phyloP scores from a whole-genome alignment of 2,329 filamentous ascomycete species.

The Neonectria ditissima region DNA sequence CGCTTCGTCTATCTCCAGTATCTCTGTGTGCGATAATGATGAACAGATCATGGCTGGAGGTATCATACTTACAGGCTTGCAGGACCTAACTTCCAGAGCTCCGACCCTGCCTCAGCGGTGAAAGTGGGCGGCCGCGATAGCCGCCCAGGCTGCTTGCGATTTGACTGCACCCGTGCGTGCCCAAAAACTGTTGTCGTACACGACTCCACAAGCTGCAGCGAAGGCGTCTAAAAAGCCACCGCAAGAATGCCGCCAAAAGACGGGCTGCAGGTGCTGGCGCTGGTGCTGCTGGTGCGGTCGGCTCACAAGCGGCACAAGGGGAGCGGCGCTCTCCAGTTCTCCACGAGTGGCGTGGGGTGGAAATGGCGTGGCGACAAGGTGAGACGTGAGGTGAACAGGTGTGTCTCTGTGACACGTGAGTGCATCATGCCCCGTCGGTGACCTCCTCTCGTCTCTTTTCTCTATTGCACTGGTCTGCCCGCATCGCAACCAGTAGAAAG shows the following conservation, averaged over 20 bases:
- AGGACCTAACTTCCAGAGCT: neutral
- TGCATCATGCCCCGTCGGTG: neutral
- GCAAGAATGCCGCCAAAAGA: neutral
- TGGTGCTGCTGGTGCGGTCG: neutral
- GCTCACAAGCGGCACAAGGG: conserved; percentile 6
- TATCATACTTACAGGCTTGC: neutral
- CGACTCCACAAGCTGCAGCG: neutral
- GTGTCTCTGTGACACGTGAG: conserved; percentile 3
- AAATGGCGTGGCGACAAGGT: conserved; percentile 6
- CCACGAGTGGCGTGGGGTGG: conserved; percentile 5
- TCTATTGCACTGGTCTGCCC: neutral
- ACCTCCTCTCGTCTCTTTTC: neutral
- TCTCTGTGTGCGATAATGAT: neutral
- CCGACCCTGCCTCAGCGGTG: neutral
- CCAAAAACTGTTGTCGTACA: neutral
- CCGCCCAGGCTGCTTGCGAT: conserved; percentile 16
- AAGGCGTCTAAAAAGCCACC: neutral
- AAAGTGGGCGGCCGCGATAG: conserved; percentile 20
- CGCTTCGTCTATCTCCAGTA: conserved; percentile 2
- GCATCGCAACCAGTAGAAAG: neutral
- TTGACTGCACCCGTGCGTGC: neutral
- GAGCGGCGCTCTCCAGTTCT: conserved; percentile 2
- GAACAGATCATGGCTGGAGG: neutral
- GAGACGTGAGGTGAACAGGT: neutral
- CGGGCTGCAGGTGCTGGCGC: neutral